A percentile compares a stretch with the other conserved stretches of the same genome.
These are phyloP conservation scores for Scytalidium sp. DNA, from an alignment of 2,329 filamentous ascomycete species.

Conservation along the genomic window DNA sequence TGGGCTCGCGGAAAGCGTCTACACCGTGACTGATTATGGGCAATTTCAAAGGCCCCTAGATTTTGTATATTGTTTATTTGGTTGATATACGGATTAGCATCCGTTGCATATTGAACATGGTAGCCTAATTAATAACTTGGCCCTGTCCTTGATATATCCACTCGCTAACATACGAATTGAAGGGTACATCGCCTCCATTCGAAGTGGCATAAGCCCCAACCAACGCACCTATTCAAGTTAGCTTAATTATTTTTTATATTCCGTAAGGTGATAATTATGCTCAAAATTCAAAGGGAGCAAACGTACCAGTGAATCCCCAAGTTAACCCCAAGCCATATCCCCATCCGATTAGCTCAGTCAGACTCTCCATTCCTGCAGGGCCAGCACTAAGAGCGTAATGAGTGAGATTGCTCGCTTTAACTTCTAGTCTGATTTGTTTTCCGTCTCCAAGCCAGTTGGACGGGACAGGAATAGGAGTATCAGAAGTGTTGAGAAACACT, in stretches of 20 bases:
- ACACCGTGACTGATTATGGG: too few relatives aligned
- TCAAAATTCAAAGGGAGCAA: background rate
- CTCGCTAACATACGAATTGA: conserved; percentile 40
- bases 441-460: conserved; percentile 1
- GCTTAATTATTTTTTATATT: conserved; percentile 3
- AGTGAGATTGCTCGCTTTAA: conserved; percentile 13
- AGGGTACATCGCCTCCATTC: conserved; percentile 42
- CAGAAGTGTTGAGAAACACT: background rate
- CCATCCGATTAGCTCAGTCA: conserved; percentile 39
- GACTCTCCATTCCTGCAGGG: conserved; percentile 27
- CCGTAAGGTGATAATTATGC: background rate
- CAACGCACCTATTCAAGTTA: conserved; percentile 43
- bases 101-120: too few relatives aligned
- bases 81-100: too few relatives aligned
- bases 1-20: too few relatives aligned
- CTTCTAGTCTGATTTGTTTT: conserved; percentile 9
- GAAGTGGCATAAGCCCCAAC: conserved; percentile 51
- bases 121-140: conserved; percentile 5
- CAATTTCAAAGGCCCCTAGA: too few relatives aligned
- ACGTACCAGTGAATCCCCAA: conserved; percentile 14
- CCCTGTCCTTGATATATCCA: conserved; percentile 10
- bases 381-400: conserved; percentile 15
- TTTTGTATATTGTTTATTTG: too few relatives aligned
- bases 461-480: conserved; percentile 9
- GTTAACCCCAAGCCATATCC: conserved; percentile 10